These are phyloP conservation scores for Physcomitrellopsis africana DNA, from an alignment of 225 moss, liverwort and hornwort genomes.

Conservation along the genomic window DNA sequence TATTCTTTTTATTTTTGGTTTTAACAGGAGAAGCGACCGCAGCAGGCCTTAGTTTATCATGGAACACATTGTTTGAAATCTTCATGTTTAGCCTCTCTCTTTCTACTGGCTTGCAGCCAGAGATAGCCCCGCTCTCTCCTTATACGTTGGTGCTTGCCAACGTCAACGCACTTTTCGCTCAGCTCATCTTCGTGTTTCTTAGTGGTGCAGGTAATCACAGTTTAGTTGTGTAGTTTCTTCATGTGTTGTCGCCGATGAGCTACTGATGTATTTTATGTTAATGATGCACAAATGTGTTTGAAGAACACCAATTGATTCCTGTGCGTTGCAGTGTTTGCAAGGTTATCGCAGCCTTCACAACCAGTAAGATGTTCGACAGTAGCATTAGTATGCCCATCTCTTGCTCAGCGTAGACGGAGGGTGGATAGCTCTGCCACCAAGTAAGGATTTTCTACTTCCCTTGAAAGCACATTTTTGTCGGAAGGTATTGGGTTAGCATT, in stretches of 20 bases:
- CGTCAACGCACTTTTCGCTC: constrained; percentile 74
- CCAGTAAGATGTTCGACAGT: constrained; percentile 78
- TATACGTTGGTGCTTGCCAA: constrained; percentile 80
- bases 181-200: constrained; percentile 81
- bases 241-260: constrained; percentile 2
- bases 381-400: constrained; percentile 64
- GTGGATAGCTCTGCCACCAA: constrained; percentile 51
- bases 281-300: constrained; percentile 11
- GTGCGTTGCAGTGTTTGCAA: constrained; percentile 67
- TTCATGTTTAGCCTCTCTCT: constrained; percentile 92
- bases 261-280: constrained; percentile 2
- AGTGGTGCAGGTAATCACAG: constrained; percentile 75
- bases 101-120: constrained; percentile 81
- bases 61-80: constrained; percentile 62
- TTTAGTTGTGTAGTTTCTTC: constrained; percentile 19
- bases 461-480: background rate
- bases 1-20: background rate
- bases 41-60: constrained; percentile 46
- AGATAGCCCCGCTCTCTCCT: constrained; percentile 75
- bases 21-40: constrained; percentile 35
- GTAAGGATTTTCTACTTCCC: constrained; percentile 34
- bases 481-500: background rate
- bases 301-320: background rate
- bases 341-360: constrained; percentile 84
- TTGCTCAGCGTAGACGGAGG: constrained; percentile 60